These are phyloP conservation scores for Senna siamea DNA, from an alignment of 306 rosid species.

Conservation along the genomic window DNA sequence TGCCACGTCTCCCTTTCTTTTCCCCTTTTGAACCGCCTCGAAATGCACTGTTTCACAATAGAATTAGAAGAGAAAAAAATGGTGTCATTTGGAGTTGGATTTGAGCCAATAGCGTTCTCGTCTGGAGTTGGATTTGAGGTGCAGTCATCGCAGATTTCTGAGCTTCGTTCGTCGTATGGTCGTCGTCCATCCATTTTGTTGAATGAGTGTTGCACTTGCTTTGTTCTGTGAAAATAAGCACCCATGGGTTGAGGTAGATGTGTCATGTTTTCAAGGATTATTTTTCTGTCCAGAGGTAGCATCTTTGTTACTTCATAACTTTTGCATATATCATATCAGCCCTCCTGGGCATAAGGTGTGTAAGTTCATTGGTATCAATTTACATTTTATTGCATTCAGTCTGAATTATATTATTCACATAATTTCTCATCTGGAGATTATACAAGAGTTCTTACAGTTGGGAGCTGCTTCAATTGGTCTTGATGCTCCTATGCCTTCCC, in stretches of 20 bases:
- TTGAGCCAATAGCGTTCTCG: too few relatives aligned
- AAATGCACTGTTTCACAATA: too few relatives aligned
- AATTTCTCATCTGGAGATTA: conserved; percentile 67
- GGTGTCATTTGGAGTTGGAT: too few relatives aligned
- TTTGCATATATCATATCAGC: conserved; percentile 91
- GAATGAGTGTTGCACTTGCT: too few relatives aligned
- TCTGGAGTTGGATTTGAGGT: too few relatives aligned
- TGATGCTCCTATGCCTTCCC: conserved; percentile 69
- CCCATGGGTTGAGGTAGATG: conserved; percentile 75
- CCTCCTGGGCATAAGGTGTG: conserved; percentile 99
- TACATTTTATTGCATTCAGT: conserved; percentile 14
- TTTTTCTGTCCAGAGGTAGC: conserved; percentile 93
- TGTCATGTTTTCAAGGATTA: conserved; percentile 97
- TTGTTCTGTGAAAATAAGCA: too few relatives aligned
- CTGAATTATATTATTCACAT: conserved; percentile 60
- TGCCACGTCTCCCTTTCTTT: too few relatives aligned
- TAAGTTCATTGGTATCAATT: conserved; percentile 45
- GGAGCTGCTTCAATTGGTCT: conserved; percentile 86
- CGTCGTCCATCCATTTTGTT: too few relatives aligned
- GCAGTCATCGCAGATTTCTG: too few relatives aligned
- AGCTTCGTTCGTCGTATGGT: too few relatives aligned
- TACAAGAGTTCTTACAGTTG: conserved; percentile 92
- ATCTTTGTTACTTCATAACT: conserved; percentile 95
- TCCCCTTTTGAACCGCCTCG: too few relatives aligned
- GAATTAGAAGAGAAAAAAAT: too few relatives aligned